Evolutionary conservation across 139 green algal genomes (phyloP), one percentile per base, ranked within the genome.

Genomic region (Closterium sp.): DNA sequence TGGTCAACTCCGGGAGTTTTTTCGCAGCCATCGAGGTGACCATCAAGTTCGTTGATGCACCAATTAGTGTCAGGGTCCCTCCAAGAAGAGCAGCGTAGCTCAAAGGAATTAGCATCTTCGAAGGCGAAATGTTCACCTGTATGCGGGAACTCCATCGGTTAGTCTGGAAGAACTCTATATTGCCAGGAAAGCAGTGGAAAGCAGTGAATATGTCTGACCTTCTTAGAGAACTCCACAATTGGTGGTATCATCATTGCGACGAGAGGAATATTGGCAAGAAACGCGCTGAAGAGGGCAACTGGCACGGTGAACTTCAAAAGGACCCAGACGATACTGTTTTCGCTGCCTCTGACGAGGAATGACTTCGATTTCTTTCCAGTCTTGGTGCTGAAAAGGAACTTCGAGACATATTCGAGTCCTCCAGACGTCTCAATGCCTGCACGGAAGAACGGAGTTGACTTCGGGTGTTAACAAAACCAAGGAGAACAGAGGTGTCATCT

Each of bases 211-310:
- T 86, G 83, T 86, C 83, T 86, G 25, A 90, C 90, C 90, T 85
- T 90, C 21, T 88, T 86, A 21, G 88, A 55, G 31, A 86, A 95
- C 31, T 94, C 89, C 12, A 91, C 76, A 19, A 95, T 76, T 30
- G 92, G 91, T 3, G 95, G 95, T 84, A 96, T 96, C 89, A 96
- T 92, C 34, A 96, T 95, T 21, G 93, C 95, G 16, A 97, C 94
- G n/a, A 96, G 91, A 1, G 95, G 96, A 28, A 97, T 97, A 95
- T 98, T 98, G 96, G 97, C 97, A 28, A 97, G 93, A 91, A 98
- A 97, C 21, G 96, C 96, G 25, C 93, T 96, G 1, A 95, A 92
- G 90, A 90, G 23, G 33, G 90, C 90, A 28, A 90, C 90, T 32
- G 90, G 90, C 25, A 92, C 34, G 28, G 28, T 91, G 90, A 91